These are phyloP conservation scores for Solanum aculeatissimum DNA, from an alignment of 305 asterid genomes.

Conservation along the genomic window DNA sequence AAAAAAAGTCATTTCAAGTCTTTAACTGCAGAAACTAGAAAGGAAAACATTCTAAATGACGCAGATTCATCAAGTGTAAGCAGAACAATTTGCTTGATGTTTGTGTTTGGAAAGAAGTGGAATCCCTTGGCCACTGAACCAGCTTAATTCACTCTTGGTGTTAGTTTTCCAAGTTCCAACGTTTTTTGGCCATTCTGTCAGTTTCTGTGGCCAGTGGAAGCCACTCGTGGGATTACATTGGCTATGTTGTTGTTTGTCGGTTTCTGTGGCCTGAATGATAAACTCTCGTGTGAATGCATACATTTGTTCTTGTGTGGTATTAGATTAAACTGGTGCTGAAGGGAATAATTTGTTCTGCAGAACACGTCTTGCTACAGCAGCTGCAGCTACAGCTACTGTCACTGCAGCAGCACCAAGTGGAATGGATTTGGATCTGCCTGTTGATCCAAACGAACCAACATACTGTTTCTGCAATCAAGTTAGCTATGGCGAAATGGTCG, in stretches of 20 bases:
- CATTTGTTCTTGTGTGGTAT: not conserved
- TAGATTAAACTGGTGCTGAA: not conserved
- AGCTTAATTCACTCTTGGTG: not conserved
- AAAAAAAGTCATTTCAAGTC: not conserved
- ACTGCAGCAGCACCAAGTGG: slow-evolving; percentile 40
- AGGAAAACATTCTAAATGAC: not conserved
- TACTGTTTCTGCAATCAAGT: slow-evolving; percentile 98
- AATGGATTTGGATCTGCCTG: slow-evolving; percentile 87
- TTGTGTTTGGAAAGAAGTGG: not conserved
- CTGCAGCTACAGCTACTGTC: slow-evolving; percentile 29
- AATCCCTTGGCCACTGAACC: not conserved
- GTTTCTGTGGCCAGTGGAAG: not conserved
- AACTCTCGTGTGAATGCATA: not conserved
- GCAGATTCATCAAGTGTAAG: not conserved
- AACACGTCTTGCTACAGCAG: slow-evolving; percentile 66
- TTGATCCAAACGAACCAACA: slow-evolving; percentile 96
- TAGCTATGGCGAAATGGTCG: slow-evolving; percentile 99
- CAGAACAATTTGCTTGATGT: not conserved
- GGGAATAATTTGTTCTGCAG: slow-evolving; percentile 21
- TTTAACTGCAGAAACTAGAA: not conserved
- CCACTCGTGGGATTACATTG: not conserved
- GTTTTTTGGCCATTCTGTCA: not conserved
- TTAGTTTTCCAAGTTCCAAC: not conserved
- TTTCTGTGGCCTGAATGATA: not conserved
- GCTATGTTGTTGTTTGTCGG: not conserved